These are phyloP conservation scores for Agaricales sp. DNA, from an alignment of 1,284 basidiomycete genomes.

Conservation along the genomic window DNA sequence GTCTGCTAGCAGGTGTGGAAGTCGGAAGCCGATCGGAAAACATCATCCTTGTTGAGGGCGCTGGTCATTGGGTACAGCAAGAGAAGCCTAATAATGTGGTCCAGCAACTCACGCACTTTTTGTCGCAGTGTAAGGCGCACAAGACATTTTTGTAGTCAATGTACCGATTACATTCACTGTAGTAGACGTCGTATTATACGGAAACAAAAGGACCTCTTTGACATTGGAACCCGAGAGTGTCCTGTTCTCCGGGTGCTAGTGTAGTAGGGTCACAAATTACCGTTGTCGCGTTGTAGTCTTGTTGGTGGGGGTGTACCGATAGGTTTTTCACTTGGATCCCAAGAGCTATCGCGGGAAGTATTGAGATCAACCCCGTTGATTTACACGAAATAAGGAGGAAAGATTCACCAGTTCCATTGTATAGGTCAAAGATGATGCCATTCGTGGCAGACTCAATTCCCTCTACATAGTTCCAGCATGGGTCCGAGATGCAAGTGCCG, in stretches of 20 bases:
- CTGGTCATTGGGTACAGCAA: slow-evolving; percentile 58
- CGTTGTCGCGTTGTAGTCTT: slow-evolving; percentile 18
- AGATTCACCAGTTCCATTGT: slow-evolving; percentile 11
- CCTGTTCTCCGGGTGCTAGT: slow-evolving; percentile 23
- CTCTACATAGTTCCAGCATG: slow-evolving; percentile 23
- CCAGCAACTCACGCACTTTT: neutral
- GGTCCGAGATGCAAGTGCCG: slow-evolving; percentile 20
- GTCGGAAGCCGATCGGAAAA: slow-evolving; percentile 14
- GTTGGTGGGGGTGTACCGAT: slow-evolving; percentile 21
- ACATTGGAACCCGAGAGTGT: slow-evolving; percentile 27
- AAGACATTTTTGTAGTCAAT: neutral
- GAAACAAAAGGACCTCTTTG: slow-evolving; percentile 22
- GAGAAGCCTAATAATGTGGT: slow-evolving; percentile 35
- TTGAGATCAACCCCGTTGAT: neutral
- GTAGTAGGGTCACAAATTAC: slow-evolving; percentile 27
- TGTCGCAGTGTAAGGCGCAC: too few relatives aligned
- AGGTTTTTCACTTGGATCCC: slow-evolving; percentile 21
- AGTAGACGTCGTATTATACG: neutral
- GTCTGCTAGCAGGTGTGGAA: neutral
- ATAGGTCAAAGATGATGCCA: slow-evolving; percentile 19
- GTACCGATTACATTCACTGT: neutral
- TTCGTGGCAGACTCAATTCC: slow-evolving; percentile 16
- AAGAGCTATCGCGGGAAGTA: slow-evolving; percentile 13
- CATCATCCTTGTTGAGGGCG: slow-evolving; percentile 42
- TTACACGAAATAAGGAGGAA: neutral